Evolutionary conservation across 129 eudicot genomes (phyloP), one percentile per base, ranked within the genome.

Genomic region (Flaveria robusta): DNA sequence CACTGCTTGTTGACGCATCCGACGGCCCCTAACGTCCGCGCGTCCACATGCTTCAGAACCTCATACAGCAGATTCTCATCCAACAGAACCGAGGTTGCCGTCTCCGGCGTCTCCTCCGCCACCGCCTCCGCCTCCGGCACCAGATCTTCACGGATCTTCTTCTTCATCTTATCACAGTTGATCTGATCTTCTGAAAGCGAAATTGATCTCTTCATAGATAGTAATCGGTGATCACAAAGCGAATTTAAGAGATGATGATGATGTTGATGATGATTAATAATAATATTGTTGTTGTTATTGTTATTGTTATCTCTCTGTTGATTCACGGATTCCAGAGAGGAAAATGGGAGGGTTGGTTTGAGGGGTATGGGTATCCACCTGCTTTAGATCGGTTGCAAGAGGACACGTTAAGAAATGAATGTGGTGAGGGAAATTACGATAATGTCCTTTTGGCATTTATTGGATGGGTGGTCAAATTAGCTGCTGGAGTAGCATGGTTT

Each of bases 21-120:
- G 3, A 84, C 87, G 14, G 82, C 58, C 22, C 87, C 97, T 62
- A 89, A 79, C 71, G 96, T 82, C 29, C 88, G 91, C 66, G 93
- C 96, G 82, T 94, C 98, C 41, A 87, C 98, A 70, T 90, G 98
- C 46, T 87, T 86, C 24, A 94, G 76, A 16, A 94, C 84, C 81
- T 94, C 98, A 83, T 78, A 91, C 12, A 94, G 71, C 54, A 91
- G 72, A 60, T 94, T 91, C 74, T 94, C 98, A 60, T 93, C 97
- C 23, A 76, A 50, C 34, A 91, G 42, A 58, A 91, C 97, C 0
- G 79, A 55, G 3, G 72, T n/a, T 9, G 7, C 45, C 24, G 47
- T n/a, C 26, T 8, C 76, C 77, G 9, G 76, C 81, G 2, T 5
- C 22, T 23, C 47, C 50, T 45, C 75, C 20, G 22, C 8, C 4